Conservation (phyloP, 2,329 filamentous ascomycete genomes). For the Huntiella omanensis region DNA sequence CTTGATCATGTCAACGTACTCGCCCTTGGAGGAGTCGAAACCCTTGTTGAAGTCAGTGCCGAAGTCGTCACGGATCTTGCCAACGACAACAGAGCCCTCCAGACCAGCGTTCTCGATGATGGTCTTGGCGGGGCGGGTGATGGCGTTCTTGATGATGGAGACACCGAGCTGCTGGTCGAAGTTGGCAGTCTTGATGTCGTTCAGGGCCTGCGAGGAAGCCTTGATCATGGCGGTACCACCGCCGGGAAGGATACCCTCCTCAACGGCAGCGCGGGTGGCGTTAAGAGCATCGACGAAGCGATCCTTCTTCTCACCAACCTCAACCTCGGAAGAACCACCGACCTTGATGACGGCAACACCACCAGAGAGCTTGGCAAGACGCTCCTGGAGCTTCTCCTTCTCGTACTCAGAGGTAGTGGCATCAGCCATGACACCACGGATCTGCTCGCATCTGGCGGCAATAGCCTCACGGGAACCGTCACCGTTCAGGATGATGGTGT, state of each 20-base stretch:
- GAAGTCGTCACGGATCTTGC: conserved; percentile 93
- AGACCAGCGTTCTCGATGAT: conserved; percentile 97
- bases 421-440: conserved; percentile 89
- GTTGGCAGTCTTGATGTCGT: conserved; percentile 70
- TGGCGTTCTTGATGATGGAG: conserved; percentile 93
- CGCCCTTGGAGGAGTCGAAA: conserved; percentile 87
- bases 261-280: conserved; percentile 91
- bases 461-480: conserved; percentile 90
- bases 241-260: conserved; percentile 97
- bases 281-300: conserved; percentile 97
- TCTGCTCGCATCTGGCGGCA: conserved; percentile 93
- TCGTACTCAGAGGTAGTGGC: conserved; percentile 94
- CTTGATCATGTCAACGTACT: conserved; percentile 97
- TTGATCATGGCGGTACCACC: conserved; percentile 97
- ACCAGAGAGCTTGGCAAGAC: conserved; percentile 95
- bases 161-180: conserved; percentile 99
- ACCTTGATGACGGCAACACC: conserved; percentile 99
- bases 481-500: conserved; percentile 96
- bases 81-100: conserved; percentile 89
- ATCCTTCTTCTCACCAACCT: conserved; percentile 99
- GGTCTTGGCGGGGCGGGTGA: conserved; percentile 80
- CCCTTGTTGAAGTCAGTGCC: conserved; percentile 92
- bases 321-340: conserved; percentile 89
- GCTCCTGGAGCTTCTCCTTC: conserved; percentile 99
- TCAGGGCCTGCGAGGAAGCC: conserved; percentile 77